A percentile compares a stretch with the other conserved stretches of the same genome.
Evolutionary conservation across 176 grass and related monocot genomes (phyloP).

Genomic region (Bonia amplexicaulis): DNA sequence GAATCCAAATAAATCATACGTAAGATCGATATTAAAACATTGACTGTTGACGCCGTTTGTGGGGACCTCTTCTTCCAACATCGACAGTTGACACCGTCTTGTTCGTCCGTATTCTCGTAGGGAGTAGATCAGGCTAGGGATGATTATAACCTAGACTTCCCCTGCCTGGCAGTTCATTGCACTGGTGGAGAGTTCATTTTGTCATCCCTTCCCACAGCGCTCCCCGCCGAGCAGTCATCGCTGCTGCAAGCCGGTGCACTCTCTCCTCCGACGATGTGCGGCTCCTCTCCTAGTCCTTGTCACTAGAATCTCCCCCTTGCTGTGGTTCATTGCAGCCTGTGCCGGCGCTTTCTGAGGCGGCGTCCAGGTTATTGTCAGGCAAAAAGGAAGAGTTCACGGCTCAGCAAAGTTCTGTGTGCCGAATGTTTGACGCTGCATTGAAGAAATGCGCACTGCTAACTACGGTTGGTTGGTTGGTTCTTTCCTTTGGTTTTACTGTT

Average conservation of each 20-base stretch:
- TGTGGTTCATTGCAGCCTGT: neutral
- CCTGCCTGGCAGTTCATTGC: too few relatives aligned
- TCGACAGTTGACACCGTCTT: too few relatives aligned
- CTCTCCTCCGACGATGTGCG: neutral
- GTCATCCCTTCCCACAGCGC: neutral
- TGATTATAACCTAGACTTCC: too few relatives aligned
- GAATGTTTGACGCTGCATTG: neutral
- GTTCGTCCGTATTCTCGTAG: too few relatives aligned
- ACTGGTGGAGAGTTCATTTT: neutral
- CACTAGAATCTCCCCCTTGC: neutral
- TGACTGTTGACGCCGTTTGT: too few relatives aligned
- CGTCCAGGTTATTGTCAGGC: neutral
- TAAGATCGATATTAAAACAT: too few relatives aligned
- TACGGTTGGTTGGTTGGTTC: neutral
- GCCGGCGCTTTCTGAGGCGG: neutral
- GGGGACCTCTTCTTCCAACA: too few relatives aligned
- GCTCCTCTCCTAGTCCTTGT: neutral
- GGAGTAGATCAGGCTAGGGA: too few relatives aligned
- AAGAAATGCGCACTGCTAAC: constrained; percentile 1
- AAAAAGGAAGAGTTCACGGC: neutral
- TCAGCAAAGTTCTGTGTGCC: neutral
- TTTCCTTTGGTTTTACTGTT: neutral
- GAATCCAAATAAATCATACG: too few relatives aligned
- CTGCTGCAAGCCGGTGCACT: neutral
- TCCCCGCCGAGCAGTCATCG: neutral